Conservation (phyloP, 2,329 filamentous ascomycete genomes). For the Aspergillus uvarum region DNA sequence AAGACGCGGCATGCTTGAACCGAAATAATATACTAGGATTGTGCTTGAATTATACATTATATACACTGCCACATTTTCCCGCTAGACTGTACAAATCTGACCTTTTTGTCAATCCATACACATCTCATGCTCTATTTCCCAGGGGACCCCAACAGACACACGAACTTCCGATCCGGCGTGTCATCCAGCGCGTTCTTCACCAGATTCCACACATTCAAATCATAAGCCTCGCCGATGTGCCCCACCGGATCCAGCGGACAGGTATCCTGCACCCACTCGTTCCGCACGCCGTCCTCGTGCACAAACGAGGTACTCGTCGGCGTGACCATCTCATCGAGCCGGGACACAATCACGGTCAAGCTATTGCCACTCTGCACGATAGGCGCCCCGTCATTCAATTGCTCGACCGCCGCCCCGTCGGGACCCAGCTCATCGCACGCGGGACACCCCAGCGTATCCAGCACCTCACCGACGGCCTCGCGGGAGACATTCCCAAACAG, state of each 20-base stretch:
- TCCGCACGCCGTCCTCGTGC: conserved; percentile 33
- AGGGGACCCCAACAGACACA: conserved; percentile 31
- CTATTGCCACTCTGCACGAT: conserved; percentile 37
- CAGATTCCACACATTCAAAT: conserved; percentile 41
- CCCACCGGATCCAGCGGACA: conserved; percentile 37
- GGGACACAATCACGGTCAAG: conserved; percentile 37
- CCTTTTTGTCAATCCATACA: background rate
- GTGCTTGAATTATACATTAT: background rate
- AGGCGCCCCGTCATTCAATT: conserved; percentile 34
- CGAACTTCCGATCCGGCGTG: conserved; percentile 27
- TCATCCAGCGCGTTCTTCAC: conserved; percentile 38
- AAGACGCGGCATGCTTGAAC: background rate
- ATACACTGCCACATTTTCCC: background rate
- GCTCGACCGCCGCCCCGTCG: conserved; percentile 29
- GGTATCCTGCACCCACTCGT: conserved; percentile 34
- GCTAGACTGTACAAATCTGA: background rate
- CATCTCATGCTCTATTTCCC: conserved; percentile 22
- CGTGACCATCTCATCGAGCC: conserved; percentile 37
- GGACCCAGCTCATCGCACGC: conserved; percentile 35
- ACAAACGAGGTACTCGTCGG: conserved; percentile 33
- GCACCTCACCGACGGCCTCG: conserved; percentile 21
- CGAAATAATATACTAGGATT: background rate
- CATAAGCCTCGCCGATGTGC: conserved; percentile 41
- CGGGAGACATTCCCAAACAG: conserved; percentile 28
- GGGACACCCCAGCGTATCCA: conserved; percentile 32